A percentile compares a stretch with the other conserved stretches of the same genome.
Conservation (phyloP, 2,329 filamentous ascomycete species). For the Endoconidiophora laricicola region DNA sequence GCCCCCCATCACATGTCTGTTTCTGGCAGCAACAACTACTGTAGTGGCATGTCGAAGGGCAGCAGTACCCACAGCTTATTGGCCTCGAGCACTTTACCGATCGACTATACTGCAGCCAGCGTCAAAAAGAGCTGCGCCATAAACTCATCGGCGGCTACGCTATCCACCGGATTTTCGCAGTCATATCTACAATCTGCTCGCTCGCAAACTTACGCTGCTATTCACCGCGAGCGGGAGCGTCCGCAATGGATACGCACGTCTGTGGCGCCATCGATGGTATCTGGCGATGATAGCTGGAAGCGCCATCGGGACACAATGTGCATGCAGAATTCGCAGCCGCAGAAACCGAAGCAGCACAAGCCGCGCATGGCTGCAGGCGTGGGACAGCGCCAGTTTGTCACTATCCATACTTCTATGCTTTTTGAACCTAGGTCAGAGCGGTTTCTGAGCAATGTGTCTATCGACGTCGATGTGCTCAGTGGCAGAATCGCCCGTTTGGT, state of each 20-base stretch:
- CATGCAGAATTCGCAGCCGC: not conserved
- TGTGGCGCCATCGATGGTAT: not conserved
- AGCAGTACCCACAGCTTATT: not conserved
- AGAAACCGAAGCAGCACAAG: conserved; percentile 1
- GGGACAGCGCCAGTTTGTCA: conserved; percentile 14
- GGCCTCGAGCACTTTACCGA: not conserved
- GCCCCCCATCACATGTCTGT: too few relatives aligned
- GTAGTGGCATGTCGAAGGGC: not conserved
- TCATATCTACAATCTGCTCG: not conserved
- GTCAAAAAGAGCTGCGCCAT: too few relatives aligned
- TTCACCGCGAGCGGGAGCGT: too few relatives aligned
- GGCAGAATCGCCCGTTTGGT: conserved; percentile 26
- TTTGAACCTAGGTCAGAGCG: conserved; percentile 29
- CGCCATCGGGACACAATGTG: not conserved
- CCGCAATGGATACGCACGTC: too few relatives aligned
- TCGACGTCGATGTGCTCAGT: conserved; percentile 23
- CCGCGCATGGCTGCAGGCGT: not conserved
- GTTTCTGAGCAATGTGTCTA: conserved; percentile 25
- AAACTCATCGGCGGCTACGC: too few relatives aligned
- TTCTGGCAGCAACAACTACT: too few relatives aligned
- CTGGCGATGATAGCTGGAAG: conserved; percentile 5
- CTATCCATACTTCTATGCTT: conserved; percentile 29
- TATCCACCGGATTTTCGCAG: too few relatives aligned
- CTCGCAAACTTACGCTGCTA: not conserved
- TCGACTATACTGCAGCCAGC: too few relatives aligned